Evolutionary conservation across 768 basidiomycete species (phyloP), one percentile per base, ranked within the genome.

Genomic region (Lentinus tigrinus): DNA sequence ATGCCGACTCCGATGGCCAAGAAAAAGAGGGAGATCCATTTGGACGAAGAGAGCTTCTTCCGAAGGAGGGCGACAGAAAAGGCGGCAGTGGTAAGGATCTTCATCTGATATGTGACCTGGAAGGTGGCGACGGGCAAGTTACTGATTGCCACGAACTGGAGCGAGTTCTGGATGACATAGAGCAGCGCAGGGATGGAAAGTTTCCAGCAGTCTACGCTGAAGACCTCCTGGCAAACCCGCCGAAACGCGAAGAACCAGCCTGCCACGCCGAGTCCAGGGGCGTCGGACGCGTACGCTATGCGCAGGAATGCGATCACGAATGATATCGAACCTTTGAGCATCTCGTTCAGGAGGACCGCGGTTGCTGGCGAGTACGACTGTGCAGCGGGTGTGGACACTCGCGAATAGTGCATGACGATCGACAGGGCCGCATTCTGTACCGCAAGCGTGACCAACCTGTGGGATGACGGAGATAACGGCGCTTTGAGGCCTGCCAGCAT

Each of bases 361-460:
- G 93, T 82, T 1, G 96, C 95, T 1, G 97, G 93, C 0, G 93
- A 97, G 73, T 99, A 99, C 1, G 91, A 78, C 31, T 89, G 80
- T 40, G 87, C 77, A 2, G 89, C 77, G 8, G 93, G 84, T 0
- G 84, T 90, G 2, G 91, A 90, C 57, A 94, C 88, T 58, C 97
- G 85, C n/a, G 97, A 98, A 74, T 98, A 93, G 78, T 98, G 95
- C 92, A 99, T 96, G 63, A 98, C 92, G 69, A 99, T 94, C 52
- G 95, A 95, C 48, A 99, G 78, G 10, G 92, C 86, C 28, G 93
- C 93, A 74, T 98, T 98, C 77, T 99, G 96, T 3, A 96, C 88
- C 4, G 93, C 93, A 49, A 95, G 84, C 17, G 91, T 92, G 62
- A 94, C 84, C 57, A 93, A 79, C 14, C 89, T 90, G 65, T 57